These are phyloP conservation scores for Herpotrichia juniperi DNA, from an alignment of 2,329 filamentous ascomycete species.

Conservation along the genomic window DNA sequence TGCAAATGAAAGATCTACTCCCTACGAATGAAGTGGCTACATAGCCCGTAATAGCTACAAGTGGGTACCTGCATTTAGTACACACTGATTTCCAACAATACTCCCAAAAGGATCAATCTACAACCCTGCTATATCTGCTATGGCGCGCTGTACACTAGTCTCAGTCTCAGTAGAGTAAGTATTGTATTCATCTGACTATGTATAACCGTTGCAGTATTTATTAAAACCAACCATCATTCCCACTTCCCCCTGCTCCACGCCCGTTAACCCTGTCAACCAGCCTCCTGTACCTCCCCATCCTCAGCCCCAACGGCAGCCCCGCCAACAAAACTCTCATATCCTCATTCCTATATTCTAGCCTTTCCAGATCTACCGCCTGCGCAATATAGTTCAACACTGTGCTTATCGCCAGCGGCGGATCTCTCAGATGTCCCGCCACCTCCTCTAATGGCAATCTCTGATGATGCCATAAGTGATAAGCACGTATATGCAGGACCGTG, in stretches of 20 bases:
- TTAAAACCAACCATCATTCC: too few species aligned
- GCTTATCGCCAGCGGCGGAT: constrained; percentile 34
- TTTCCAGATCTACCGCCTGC: constrained; percentile 35
- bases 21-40: too few species aligned
- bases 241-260: not conserved
- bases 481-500: constrained; percentile 37
- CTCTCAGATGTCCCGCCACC: constrained; percentile 30
- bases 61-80: too few species aligned
- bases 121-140: too few species aligned
- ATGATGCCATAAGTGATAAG: constrained; percentile 42
- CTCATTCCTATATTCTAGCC: constrained; percentile 29
- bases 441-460: constrained; percentile 29
- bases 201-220: too few species aligned
- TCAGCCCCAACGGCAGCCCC: constrained; percentile 26
- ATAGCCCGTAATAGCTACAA: too few species aligned
- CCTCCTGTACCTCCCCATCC: constrained; percentile 30
- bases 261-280: constrained; percentile 28
- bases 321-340: constrained; percentile 27
- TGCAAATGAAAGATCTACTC: too few species aligned
- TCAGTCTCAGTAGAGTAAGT: too few species aligned
- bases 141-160: too few species aligned
- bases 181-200: too few species aligned
- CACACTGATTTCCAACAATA: too few species aligned
- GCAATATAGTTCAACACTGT: constrained; percentile 39
- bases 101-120: too few species aligned